phyloP scores from a whole-genome alignment of 768 basidiomycete species.

The Russula abietina region DNA sequence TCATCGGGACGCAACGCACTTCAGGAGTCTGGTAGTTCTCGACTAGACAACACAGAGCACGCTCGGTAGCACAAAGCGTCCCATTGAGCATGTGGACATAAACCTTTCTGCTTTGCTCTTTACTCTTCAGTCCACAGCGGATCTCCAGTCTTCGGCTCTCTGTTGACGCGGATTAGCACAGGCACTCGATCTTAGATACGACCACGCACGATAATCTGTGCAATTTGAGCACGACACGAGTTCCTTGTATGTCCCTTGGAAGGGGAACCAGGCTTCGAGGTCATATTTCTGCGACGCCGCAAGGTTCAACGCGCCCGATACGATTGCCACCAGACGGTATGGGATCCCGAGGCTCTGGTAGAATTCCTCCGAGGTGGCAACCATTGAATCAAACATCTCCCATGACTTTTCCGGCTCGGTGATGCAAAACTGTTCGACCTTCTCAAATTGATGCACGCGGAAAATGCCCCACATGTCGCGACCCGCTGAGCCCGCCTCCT shows the following conservation, averaged over 20 bases:
- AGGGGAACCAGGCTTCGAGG: slow-evolving; percentile 99
- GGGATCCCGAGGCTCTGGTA: slow-evolving; percentile 92
- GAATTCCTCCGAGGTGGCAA: slow-evolving; percentile 85
- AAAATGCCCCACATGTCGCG: slow-evolving; percentile 99
- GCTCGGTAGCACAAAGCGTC: slow-evolving; percentile 94
- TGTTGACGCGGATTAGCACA: slow-evolving; percentile 31
- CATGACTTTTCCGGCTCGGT: slow-evolving; percentile 94
- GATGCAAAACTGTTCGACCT: slow-evolving; percentile 95
- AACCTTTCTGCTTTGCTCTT: slow-evolving; percentile 84
- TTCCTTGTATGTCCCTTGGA: slow-evolving; percentile 95
- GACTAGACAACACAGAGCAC: slow-evolving; percentile 93
- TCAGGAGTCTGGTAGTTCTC: slow-evolving; percentile 98
- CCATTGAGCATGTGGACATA: slow-evolving; percentile 99
- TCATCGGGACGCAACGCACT: slow-evolving; percentile 53
- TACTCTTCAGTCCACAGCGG: slow-evolving; percentile 83
- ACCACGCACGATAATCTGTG: slow-evolving; percentile 90
- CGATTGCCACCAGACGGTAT: slow-evolving; percentile 90
- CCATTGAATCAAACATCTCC: slow-evolving; percentile 89
- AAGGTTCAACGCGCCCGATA: slow-evolving; percentile 93
- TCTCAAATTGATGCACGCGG: slow-evolving; percentile 99
- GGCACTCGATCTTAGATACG: neutral
- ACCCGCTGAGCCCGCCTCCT: slow-evolving; percentile 96
- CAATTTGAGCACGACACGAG: slow-evolving; percentile 97
- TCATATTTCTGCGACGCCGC: slow-evolving; percentile 98
- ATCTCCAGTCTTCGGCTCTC: slow-evolving; percentile 92